Percentiles rank a stretch among this genome's conserved stretches.
Evolutionary conservation across 306 rosid genomes (phyloP).

Genomic region (Geum urbanum): DNA sequence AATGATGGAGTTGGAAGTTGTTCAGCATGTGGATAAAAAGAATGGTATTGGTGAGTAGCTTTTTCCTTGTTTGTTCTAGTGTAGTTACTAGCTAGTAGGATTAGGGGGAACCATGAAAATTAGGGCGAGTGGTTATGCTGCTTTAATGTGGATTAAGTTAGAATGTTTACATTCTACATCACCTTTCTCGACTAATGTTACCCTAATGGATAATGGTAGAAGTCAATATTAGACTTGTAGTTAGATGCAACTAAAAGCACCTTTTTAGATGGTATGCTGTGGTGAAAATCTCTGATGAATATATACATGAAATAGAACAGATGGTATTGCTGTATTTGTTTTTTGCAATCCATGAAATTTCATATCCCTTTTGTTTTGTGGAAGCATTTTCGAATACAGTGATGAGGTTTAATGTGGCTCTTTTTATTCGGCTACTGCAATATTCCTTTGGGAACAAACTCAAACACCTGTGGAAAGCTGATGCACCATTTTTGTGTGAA

Average conservation of each 20-base stretch:
- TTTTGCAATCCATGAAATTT: background rate
- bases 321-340: conserved; percentile 1
- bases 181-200: conserved; percentile 18
- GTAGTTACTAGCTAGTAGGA: background rate
- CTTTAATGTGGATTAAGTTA: background rate
- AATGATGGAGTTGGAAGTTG: conserved; percentile 29
- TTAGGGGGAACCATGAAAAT: background rate
- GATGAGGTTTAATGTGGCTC: background rate
- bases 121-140: background rate
- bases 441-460: background rate
- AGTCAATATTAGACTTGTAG: background rate
- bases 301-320: background rate
- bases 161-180: conserved; percentile 19
- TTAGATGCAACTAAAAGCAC: conserved; percentile 2
- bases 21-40: conserved; percentile 35
- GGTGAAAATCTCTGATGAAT: background rate
- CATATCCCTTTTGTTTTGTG: background rate
- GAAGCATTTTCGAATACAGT: background rate
- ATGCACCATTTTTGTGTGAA: background rate
- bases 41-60: conserved; percentile 13
- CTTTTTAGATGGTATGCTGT: conserved; percentile 15
- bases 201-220: conserved; percentile 9
- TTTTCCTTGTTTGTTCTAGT: background rate
- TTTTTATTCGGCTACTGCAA: background rate
- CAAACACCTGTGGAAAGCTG: background rate